A percentile compares a stretch with the other conserved stretches of the same genome.
phyloP scores from a whole-genome alignment of 768 basidiomycete genomes.

The Panaeolus papilionaceus region DNA sequence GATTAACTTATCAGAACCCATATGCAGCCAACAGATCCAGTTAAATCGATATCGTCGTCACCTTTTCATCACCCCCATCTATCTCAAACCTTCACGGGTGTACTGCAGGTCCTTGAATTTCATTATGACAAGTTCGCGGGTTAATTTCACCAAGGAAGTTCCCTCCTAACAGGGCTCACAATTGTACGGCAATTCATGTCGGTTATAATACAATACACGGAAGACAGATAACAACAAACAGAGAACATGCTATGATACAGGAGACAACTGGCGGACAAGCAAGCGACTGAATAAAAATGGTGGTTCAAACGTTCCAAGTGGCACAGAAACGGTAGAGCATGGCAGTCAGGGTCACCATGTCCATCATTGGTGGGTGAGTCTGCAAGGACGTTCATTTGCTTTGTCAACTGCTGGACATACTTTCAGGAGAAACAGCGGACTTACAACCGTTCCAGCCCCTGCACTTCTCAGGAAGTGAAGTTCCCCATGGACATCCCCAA shows the following conservation, averaged over 20 bases:
- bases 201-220: constrained; percentile 8
- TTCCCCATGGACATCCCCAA: constrained; percentile 88
- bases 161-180: background rate
- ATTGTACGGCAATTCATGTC: constrained; percentile 2
- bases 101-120: constrained; percentile 2
- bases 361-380: constrained; percentile 92
- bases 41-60: constrained; percentile 20
- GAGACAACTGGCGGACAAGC: constrained; percentile 28
- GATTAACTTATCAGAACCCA: constrained; percentile 25
- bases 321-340: constrained; percentile 86
- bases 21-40: constrained; percentile 22
- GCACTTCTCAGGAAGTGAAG: constrained; percentile 82
- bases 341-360: constrained; percentile 82
- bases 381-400: constrained; percentile 33
- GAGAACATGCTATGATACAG: constrained; percentile 7
- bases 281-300: constrained; percentile 26
- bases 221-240: constrained; percentile 6
- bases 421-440: constrained; percentile 31
- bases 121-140: constrained; percentile 13
- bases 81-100: constrained; percentile 33
- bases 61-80: constrained; percentile 10
- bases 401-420: constrained; percentile 19
- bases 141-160: background rate
- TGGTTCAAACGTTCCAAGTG: constrained; percentile 51
- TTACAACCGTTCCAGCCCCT: constrained; percentile 83